phyloP scores from a whole-genome alignment of 1,139 yeast genomes.

The Pichia sp. region DNA sequence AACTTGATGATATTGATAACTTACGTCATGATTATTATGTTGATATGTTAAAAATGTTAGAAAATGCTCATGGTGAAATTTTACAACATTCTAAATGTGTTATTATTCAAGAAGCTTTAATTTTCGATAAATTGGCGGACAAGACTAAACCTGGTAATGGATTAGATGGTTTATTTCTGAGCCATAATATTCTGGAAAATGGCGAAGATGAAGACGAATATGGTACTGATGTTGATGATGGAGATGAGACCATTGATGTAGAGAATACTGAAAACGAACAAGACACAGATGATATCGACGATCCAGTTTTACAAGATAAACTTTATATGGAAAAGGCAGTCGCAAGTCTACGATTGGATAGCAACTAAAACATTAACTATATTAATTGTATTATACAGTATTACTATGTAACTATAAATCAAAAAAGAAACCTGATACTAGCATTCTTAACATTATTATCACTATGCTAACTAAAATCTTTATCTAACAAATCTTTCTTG shows the following conservation, averaged over 20 bases:
- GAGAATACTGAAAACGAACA: not conserved
- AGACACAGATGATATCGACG: not conserved
- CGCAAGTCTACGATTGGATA: not conserved
- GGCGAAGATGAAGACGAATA: conserved; percentile 1
- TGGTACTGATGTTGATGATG: not conserved
- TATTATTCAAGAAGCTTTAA: conserved; percentile 73
- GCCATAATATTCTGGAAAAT: conserved; percentile 17
- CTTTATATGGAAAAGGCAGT: not conserved
- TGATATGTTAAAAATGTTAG: conserved; percentile 52
- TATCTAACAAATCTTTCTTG: conserved; percentile 1
- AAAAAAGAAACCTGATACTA: not conserved
- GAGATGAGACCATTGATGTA: not conserved
- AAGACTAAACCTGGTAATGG: conserved; percentile 91
- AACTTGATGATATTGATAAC: conserved; percentile 71
- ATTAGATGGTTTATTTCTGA: conserved; percentile 50
- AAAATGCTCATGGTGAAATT: conserved; percentile 50
- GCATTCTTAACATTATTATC: not conserved
- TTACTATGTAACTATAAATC: not conserved
- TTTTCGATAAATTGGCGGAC: conserved; percentile 72
- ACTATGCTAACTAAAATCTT: conserved; percentile 5
- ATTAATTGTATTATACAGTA: not conserved
- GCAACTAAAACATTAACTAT: not conserved
- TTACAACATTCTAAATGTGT: conserved; percentile 55
- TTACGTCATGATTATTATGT: conserved; percentile 70
- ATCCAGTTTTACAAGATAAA: not conserved